Base-by-base conservation (phyloP, 495 filamentous ascomycete genomes). In the Annulohypoxylon nitens region DNA sequence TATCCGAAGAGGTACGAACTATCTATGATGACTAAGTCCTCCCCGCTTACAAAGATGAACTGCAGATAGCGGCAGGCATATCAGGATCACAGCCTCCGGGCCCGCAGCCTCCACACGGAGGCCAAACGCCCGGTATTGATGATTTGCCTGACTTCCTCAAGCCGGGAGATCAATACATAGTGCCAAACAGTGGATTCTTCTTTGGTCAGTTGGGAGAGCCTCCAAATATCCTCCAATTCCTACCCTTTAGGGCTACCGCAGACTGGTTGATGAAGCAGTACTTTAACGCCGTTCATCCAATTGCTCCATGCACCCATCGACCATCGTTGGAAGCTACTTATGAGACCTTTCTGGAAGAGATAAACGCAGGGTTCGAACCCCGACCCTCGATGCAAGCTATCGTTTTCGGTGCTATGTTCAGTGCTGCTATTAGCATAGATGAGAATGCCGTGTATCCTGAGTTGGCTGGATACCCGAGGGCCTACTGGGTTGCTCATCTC, bases 391-490 rank as follows among this genome's bases (percentile, higher is more conserved):
- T 88, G 39, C 88, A 92, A 77, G 90, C 91, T 0, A 80, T 93
- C 6, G 82, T 93, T 4, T 90, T 90, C 76, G 88, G 89, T 0
- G 87, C 87, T 26, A 83, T 92, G 78, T 89, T 94, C 73, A 90
- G 89, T 7, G 90, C 88, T 2, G 86, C 87, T 50, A 84, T 93
- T 45, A 92, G 89, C 70, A 83, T 92, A 79, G 81, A 86, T 36
- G 86, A 89, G 47, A 83, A 86, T 37, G 72, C 76, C 18, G 78
- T 86, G n/a, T 71, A 83, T 16, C 64, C 75, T 10, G 75, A 82
- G 23, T 81, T 86, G 18, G 88, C 87, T 63, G 85, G 83, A 9
- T 84, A 83, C 20, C 53, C 82, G 4, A 90, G 89, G 75, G 67
- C 78, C 14, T 78, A 80, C 16, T 80, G 90, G 74, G 80, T 91